Base-by-base conservation (phyloP, 805 yeast species). In the Kazachstania bromeliacearum region DNA sequence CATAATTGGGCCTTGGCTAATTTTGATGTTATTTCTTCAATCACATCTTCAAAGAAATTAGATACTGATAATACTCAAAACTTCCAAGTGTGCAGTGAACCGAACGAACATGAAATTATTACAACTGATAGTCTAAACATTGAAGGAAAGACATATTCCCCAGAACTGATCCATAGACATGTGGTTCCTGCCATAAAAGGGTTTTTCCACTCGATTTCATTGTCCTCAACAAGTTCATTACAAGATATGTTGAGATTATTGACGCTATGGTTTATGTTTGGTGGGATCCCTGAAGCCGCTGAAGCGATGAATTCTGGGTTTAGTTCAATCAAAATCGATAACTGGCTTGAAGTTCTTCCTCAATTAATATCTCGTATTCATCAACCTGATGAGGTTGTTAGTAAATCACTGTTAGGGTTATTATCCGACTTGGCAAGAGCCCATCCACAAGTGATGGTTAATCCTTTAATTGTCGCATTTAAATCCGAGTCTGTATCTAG, bases 1-100 rank as follows among this genome's bases (percentile, higher is more conserved):
- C 97, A 89, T 54, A 88, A 85, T 54, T 89, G 97, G 97, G 97
- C 97, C 0, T 67, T 89, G 51, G 96, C 96, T 1, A 89, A 89
- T 57, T 89, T 85, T 55, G 96, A 89, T 53, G 96, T 88, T 1
- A 79, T 88, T 14, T 79, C 94, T 0, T 65, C 79, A 3, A 62
- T 68, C 19, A 60, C 66, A 0, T 43, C 59, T 12, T 27, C 41
- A 18, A 31, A 30, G 17, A 42, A 38, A 30, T 29, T 10, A 44
- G 50, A 28, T 14, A 50, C 57, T 9, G 36, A 25, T 4, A 23
- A 30, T n/a, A 23, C 27, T 14, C 12, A 12, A 5, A 16, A 21
- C n/a, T 24, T 8, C 18, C n/a, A n/a, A n/a, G n/a, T n/a, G n/a
- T n/a, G n/a, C n/a, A 36, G 27, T 16, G 26, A 32, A 3, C 8